Evolutionary conservation across 2,329 filamentous ascomycete species (phyloP), one percentile per base, ranked within the genome.

Genomic region (Nemania serpens): DNA sequence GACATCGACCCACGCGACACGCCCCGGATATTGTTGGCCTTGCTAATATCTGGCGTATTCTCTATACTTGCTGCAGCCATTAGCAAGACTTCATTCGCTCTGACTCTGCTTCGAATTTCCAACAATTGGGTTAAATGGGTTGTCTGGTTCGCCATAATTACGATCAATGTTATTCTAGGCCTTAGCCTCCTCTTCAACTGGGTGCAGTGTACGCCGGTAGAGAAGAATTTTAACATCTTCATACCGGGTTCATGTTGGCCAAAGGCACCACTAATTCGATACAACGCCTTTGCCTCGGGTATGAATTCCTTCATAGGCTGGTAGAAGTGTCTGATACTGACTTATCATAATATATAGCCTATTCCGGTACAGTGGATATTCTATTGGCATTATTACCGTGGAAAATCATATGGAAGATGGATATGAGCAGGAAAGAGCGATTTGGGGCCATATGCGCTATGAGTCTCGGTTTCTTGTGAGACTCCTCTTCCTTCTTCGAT

Each of bases 391-490:
- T 78, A 1, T 60, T 80, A 2, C 78, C 78, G 0, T 78, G 75
- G 77, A 74, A 69, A 20, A 73, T 80, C 9, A 74, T 80, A 45
- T 76, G 75, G 76, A 69, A 69, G 1, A 66, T 77, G 13, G 72
- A 71, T 7, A 78, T 79, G 74, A 75, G 71, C 57, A 68, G 66
- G 29, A 76, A 74, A 60, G 78, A 79, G 49, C 78, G 78, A 55
- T 61, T 77, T 13, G 76, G 78, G 3, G 76, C 77, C 0, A 65
- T 74, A 10, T 63, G 77, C 1, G 77, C 78, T 9, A 79, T 80
- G 78, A 77, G 75, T 63, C 75, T 79, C 68, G 78, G 78, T 1
- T 58, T 79, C 2, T 76, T 79, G 76, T 77, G 66, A 66, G 74
- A 50, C 4, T 15, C 20, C 17, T 15, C 20, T 15, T 41, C 17